Conservation (phyloP, 75 land plant genomes). For the Sequoiadendron giganteum region DNA sequence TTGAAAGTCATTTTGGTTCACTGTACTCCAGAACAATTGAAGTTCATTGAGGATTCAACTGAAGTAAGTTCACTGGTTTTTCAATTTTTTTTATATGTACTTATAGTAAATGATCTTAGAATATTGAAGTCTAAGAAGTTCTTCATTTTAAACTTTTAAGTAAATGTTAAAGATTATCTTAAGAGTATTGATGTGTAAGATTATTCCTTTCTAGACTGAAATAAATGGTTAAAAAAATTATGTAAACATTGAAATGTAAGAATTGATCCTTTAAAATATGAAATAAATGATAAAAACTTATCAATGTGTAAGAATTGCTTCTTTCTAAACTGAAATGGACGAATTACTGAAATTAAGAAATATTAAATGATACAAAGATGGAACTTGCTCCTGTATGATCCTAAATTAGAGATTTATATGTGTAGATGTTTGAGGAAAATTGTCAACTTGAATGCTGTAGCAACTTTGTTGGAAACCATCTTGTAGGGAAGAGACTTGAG, state of each 20-base stretch:
- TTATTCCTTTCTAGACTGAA: not conserved
- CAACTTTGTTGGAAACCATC: not conserved
- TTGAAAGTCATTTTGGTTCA: constrained; percentile 76
- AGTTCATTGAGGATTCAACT: constrained; percentile 69
- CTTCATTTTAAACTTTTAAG: not conserved
- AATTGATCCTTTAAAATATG: not conserved
- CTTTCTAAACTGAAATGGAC: not conserved
- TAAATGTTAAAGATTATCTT: not conserved
- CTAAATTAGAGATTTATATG: not conserved
- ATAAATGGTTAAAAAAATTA: not conserved
- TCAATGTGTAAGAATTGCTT: not conserved
- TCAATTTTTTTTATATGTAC: not conserved
- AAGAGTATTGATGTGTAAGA: not conserved
- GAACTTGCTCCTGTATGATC: not conserved
- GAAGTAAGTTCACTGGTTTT: constrained; percentile 31
- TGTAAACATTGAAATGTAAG: not conserved
- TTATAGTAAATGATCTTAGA: not conserved
- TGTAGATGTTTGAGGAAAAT: not conserved
- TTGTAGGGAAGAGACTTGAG: constrained; percentile 87
- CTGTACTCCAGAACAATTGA: constrained; percentile 79
- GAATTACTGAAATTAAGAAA: not conserved
- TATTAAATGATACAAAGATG: not conserved
- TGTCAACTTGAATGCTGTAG: not conserved
- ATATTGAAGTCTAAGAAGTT: not conserved
- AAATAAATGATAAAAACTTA: not conserved